Evolutionary conservation across 1,284 basidiomycete genomes (phyloP), one percentile per base, ranked within the genome.

Genomic region (Ganoderma boninense): DNA sequence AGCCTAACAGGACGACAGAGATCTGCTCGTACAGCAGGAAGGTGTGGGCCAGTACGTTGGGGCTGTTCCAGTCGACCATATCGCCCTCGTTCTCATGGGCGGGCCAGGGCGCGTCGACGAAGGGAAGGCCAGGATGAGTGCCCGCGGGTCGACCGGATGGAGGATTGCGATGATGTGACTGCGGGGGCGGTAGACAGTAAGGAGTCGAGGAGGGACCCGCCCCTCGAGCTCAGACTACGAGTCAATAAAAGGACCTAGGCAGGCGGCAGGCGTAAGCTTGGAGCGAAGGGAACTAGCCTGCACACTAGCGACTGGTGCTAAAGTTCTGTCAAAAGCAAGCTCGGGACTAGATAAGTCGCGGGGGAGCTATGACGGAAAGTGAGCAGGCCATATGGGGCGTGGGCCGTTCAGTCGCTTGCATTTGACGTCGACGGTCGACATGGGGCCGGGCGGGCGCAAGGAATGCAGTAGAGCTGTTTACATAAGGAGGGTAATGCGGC

Each of bases 1-100:
- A 70, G 40, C 72, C 72, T 5, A 73, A 63, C 49, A 73, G 18
- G 64, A 73, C 65, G 43, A 71, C 62, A 4, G 66, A 61, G 49
- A 69, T 66, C 52, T 69, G 72, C 42, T 66, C 68, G 44, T 70
- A 71, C 16, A 73, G 62, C 49, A 71, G 65, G 49, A 69, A 68
- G 63, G 20, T 43, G 59, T 67, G 69, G n/a, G 13, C 63, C 38
- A 69, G 29, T 16, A 71, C 64, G 1, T 46, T 49, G 11, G 69
- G 72, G 60, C 69, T 61, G 40, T 71, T 32, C 72, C 72, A 71
- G 63, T 71, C 59, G 14, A 73, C 69, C 60, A 62, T 62, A 35
- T 5, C 14, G 23, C 11, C n/a, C 14, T 38, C 14, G 40, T 42
- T 43, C 23, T 42, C 40, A 26, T 26, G 23, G 14, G 59, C 57